phyloP scores from a whole-genome alignment of 805 yeast species.

The Wickerhamomyces xylosicus region DNA sequence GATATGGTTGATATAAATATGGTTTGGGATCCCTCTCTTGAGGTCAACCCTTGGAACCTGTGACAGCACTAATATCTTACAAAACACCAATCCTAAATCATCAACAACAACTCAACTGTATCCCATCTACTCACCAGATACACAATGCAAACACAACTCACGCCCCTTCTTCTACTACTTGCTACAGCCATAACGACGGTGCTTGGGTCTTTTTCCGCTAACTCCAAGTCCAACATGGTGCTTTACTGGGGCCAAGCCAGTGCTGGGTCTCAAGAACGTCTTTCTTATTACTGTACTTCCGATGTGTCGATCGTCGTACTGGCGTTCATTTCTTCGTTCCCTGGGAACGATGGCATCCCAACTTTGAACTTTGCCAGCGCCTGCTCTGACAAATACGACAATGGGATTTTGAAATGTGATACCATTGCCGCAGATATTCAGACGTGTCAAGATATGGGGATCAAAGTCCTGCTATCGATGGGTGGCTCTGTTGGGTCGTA shows the following conservation, averaged over 20 bases:
- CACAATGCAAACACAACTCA: neutral
- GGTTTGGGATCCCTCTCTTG: too few species aligned
- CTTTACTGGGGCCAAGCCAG: conserved; percentile 88
- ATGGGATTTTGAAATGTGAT: conserved; percentile 35
- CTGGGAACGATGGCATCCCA: conserved; percentile 15
- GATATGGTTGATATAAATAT: too few species aligned
- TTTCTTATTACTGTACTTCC: conserved; percentile 53
- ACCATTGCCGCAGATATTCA: conserved; percentile 61
- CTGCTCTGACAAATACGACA: conserved; percentile 28
- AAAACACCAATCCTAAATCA: too few species aligned
- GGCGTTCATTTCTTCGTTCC: conserved; percentile 57
- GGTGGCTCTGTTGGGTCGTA: conserved; percentile 73
- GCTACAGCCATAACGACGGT: conserved; percentile 5
- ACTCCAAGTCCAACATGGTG: conserved; percentile 50
- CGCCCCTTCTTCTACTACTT: too few species aligned
- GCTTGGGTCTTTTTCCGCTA: conserved; percentile 22
- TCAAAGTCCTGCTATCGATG: conserved; percentile 66
- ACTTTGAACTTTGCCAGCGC: conserved; percentile 50
- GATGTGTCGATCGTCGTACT: conserved; percentile 64
- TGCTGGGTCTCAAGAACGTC: conserved; percentile 41
- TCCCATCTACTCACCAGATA: neutral
- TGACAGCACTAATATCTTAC: too few species aligned
- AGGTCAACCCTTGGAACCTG: too few species aligned
- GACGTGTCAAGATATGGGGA: conserved; percentile 74
- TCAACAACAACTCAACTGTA: too few species aligned